Evolutionary conservation across 1,139 yeast species (phyloP).

Genomic region (Lodderomyces theae): DNA sequence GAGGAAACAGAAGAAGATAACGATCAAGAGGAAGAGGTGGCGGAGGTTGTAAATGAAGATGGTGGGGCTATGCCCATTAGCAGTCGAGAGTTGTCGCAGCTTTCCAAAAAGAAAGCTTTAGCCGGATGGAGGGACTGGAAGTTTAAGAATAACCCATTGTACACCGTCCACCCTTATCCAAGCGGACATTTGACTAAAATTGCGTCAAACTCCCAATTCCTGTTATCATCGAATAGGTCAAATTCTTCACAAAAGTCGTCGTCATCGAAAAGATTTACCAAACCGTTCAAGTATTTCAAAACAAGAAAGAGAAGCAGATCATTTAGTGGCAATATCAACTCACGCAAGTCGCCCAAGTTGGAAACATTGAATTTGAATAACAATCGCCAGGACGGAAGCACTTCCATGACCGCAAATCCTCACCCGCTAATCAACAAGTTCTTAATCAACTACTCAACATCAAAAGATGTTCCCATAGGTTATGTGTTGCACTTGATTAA

Average conservation of each 20-base stretch:
- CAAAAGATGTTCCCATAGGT: slow-evolving; percentile 70
- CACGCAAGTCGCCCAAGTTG: slow-evolving; percentile 14
- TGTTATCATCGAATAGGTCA: slow-evolving; percentile 20
- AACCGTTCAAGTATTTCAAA: slow-evolving; percentile 25
- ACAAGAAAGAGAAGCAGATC: slow-evolving; percentile 21
- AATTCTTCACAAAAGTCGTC: slow-evolving; percentile 18
- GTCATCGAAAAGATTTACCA: slow-evolving; percentile 21
- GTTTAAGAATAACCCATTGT: slow-evolving; percentile 65
- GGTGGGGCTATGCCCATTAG: slow-evolving; percentile 2
- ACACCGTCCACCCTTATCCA: slow-evolving; percentile 32
- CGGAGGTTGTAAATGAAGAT: not conserved
- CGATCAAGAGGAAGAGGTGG: slow-evolving; percentile 3
- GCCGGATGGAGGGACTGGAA: slow-evolving; percentile 95
- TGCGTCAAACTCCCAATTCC: slow-evolving; percentile 20
- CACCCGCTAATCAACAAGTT: slow-evolving; percentile 65
- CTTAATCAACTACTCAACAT: slow-evolving; percentile 52
- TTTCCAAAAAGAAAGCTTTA: slow-evolving; percentile 22
- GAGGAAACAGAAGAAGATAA: slow-evolving; percentile 29
- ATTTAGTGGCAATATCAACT: slow-evolving; percentile 8
- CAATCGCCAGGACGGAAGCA: slow-evolving; percentile 6
- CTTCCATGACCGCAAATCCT: slow-evolving; percentile 10
- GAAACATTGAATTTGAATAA: slow-evolving; percentile 11
- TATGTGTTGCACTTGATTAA: slow-evolving; percentile 57
- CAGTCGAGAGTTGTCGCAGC: slow-evolving; percentile 12
- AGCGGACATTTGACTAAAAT: slow-evolving; percentile 23